Base-by-base conservation (phyloP, 2,329 filamentous ascomycete species). In the Verticillium zaregamsianum region DNA sequence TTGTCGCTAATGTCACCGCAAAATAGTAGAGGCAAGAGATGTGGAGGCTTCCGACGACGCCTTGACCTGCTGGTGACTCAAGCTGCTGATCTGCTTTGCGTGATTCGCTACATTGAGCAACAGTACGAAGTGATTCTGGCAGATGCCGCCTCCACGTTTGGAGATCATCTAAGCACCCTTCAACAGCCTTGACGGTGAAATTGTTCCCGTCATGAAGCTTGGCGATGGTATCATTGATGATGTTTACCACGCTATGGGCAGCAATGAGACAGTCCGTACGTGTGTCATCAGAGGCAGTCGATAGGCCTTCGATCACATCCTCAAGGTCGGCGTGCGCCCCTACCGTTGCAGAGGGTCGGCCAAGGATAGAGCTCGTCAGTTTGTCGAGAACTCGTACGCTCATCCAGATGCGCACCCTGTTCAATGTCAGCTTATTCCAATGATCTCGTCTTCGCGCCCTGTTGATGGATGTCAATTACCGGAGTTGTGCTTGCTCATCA, bases 11-110 rank as follows among this genome's bases (percentile, higher is more conserved):
- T 33, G 84, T 86, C 0, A 86, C 82, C 0, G 83, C 82, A 62
- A 86, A 84, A 66, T 87, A 86, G 66, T 87, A 87, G 0, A 81
- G 72, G 61, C 83, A 86, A 1, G 83, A 81, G 5, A 86, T 77
- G 59, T 86, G 83, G 3, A 85, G 73, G 28, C 78, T 83, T 1
- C 79, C 80, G 35, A 84, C 76, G 3, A 77, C 75, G 0, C 73
- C 74, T 15, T 23, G 58, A 20, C 11, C 33, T 12, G 37, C 37
- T 15, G 14, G 6, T 69, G 68, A 40, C 68, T 31, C 55, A 70
- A 59, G 6, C 6, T 40, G 6, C 15, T 7, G 37, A 7, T n/a
- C 17, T 17, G 37, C 5, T 15, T 15, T 40, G 5, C 35, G 35
- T 5, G 14, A 12, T 3, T n/a, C 37, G 17, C 12, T 40, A 40